These are phyloP conservation scores for Aureobasidium musti DNA, from an alignment of 2,329 filamentous ascomycete species.

Conservation along the genomic window DNA sequence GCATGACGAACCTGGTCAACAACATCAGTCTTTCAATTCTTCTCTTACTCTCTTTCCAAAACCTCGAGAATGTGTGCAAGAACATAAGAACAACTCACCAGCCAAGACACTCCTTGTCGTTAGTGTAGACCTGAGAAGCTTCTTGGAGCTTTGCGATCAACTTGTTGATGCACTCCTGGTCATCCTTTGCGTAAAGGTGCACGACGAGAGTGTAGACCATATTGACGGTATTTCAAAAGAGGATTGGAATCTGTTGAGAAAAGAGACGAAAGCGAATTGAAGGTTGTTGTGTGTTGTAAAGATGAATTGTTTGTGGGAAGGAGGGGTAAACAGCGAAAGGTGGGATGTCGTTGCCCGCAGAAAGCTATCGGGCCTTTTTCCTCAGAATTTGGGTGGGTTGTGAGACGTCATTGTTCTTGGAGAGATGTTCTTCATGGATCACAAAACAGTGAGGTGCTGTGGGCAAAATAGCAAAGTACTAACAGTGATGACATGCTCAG, in stretches of 20 bases:
- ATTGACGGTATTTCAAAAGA: slow-evolving; percentile 36
- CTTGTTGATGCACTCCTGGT: slow-evolving; percentile 64
- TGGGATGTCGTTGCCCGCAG: not conserved
- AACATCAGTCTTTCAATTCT: not conserved
- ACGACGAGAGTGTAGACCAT: slow-evolving; percentile 72
- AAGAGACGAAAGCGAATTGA: not conserved
- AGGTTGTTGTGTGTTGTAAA: not conserved
- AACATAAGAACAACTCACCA: slow-evolving; percentile 34
- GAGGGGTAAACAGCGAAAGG: slow-evolving; percentile 14
- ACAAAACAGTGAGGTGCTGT: not conserved
- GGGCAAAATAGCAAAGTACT: too few species aligned
- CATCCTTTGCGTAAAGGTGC: slow-evolving; percentile 69
- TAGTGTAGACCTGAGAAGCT: slow-evolving; percentile 69
- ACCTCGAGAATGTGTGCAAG: not conserved
- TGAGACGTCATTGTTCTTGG: slow-evolving; percentile 8
- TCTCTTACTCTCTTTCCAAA: too few species aligned
- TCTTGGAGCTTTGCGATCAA: slow-evolving; percentile 72
- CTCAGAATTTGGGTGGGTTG: not conserved
- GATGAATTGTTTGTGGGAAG: not conserved
- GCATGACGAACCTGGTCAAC: slow-evolving; percentile 70
- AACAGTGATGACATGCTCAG: too few species aligned
- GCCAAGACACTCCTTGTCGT: slow-evolving; percentile 65
- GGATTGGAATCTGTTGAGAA: not conserved
- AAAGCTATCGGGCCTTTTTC: slow-evolving; percentile 14
- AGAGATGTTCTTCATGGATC: not conserved